Evolutionary conservation across 1,284 basidiomycete genomes (phyloP).

Genomic region (Papiliotrema flavescens): DNA sequence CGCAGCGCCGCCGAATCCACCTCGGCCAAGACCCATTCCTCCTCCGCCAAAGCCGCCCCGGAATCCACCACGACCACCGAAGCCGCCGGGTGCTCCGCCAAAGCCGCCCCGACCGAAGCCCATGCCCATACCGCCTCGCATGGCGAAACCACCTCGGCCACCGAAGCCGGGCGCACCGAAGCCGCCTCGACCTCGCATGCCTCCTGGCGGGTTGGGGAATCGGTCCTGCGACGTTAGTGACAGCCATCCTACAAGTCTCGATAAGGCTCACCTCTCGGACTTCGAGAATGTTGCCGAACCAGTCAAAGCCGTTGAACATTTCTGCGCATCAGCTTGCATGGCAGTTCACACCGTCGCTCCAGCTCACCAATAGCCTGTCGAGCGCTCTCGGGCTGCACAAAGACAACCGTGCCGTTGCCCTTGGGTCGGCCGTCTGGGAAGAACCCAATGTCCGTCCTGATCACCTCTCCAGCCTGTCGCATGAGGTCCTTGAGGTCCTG

Average conservation of each 20-base stretch:
- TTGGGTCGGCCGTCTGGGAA: slow-evolving; percentile 87
- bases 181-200: slow-evolving; percentile 37
- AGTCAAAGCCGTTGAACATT: slow-evolving; percentile 92
- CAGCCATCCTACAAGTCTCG: background rate
- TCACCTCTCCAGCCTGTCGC: slow-evolving; percentile 87
- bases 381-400: slow-evolving; percentile 85
- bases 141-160: slow-evolving; percentile 34
- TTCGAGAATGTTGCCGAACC: slow-evolving; percentile 87
- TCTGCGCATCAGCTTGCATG: slow-evolving; percentile 50
- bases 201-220: slow-evolving; percentile 56
- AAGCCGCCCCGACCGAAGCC: slow-evolving; percentile 54
- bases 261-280: slow-evolving; percentile 72
- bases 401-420: slow-evolving; percentile 92
- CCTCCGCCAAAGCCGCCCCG: slow-evolving; percentile 52
- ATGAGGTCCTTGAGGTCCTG: slow-evolving; percentile 98
- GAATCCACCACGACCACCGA: slow-evolving; percentile 58
- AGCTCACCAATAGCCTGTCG: slow-evolving; percentile 79
- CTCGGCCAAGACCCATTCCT: slow-evolving; percentile 48
- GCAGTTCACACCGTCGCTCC: background rate
- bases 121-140: slow-evolving; percentile 60
- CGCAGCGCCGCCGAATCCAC: slow-evolving; percentile 8
- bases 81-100: slow-evolving; percentile 43
- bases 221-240: slow-evolving; percentile 59
- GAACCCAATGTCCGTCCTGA: slow-evolving; percentile 91
- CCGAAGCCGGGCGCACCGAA: slow-evolving; percentile 14